Evolutionary conservation across 192 early-diverging fungal species (phyloP), one percentile per base, ranked within the genome.

Genomic region (Backusella luteola): DNA sequence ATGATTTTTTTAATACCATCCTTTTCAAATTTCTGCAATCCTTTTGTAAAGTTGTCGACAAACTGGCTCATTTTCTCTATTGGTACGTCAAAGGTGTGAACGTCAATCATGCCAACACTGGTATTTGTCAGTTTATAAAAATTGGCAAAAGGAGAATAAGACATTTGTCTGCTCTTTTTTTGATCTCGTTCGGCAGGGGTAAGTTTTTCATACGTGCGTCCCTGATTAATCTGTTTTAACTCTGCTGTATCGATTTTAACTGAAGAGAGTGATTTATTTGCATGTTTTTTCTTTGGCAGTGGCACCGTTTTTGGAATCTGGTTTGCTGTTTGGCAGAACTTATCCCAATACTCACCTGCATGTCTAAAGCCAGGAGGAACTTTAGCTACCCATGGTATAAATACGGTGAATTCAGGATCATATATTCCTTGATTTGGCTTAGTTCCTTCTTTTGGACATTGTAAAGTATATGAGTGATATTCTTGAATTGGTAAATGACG

Each of bases 401-500:
- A 67, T 36, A 80, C 75, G 9, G 79, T 80, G 34, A 80, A 76
- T 36, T 75, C 66, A 2, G 42, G 42, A 42, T 80, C 75, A 23
- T 73, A 80, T 34, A 76, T 29, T 5, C 59, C 79, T 23, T 76
- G 36, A 44, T 35, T 26, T 15, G 71, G 66, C 6, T 29, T 44
- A 7, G 79, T 80, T 36, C 75, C 75, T n/a, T 73, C 73, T 17
- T 76, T 76, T 23, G 79, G 79, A 38, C 79, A 80, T 73, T 67
- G 74, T 3, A 80, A 21, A 19, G 79, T 80, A 34, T 80, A 80
- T 9, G 56, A 38, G 46, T 80, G 79, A 14, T 19, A 68, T 59
- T 80, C 79, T 72, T 80, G 74, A 8, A 23, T 71, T n/a, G 79
- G 79, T 36, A 80, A 53, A 75, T 76, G 73, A 11, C 79, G 79